These are phyloP conservation scores for Neckera pumila DNA, from an alignment of 225 moss, liverwort and hornwort species.

Conservation along the genomic window DNA sequence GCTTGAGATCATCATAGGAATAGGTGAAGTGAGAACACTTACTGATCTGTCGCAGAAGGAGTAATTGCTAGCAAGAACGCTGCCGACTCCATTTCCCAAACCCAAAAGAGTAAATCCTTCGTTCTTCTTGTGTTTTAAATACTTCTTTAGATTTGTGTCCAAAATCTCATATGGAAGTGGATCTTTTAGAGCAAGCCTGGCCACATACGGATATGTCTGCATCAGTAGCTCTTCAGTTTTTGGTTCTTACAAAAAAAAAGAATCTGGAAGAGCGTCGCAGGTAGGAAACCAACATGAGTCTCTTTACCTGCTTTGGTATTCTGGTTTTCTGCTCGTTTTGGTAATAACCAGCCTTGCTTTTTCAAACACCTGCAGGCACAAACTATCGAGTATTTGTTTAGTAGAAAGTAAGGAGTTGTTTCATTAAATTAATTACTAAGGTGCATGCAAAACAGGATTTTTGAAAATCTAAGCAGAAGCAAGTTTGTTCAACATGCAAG, in stretches of 20 bases:
- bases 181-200: slow-evolving; percentile 43
- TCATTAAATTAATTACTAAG: neutral
- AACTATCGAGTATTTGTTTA: neutral
- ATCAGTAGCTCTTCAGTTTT: neutral
- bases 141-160: slow-evolving; percentile 38
- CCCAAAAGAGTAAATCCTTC: slow-evolving; percentile 60
- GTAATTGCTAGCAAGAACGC: slow-evolving; percentile 36
- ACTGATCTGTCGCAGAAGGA: slow-evolving; percentile 57
- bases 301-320: neutral
- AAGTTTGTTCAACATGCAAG: neutral
- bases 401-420: neutral
- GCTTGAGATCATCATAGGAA: neutral
- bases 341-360: slow-evolving; percentile 49
- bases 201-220: neutral
- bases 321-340: slow-evolving; percentile 8
- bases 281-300: neutral
- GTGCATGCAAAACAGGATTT: neutral
- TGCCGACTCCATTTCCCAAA: slow-evolving; percentile 51
- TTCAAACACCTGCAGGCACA: slow-evolving; percentile 47
- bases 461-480: neutral
- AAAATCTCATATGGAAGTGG: slow-evolving; percentile 57
- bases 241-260: neutral
- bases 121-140: slow-evolving; percentile 37
- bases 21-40: neutral
- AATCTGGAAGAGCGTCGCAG: neutral